These are phyloP conservation scores for Clavariopsis aquatica DNA, from an alignment of 495 filamentous ascomycete species.

Conservation along the genomic window DNA sequence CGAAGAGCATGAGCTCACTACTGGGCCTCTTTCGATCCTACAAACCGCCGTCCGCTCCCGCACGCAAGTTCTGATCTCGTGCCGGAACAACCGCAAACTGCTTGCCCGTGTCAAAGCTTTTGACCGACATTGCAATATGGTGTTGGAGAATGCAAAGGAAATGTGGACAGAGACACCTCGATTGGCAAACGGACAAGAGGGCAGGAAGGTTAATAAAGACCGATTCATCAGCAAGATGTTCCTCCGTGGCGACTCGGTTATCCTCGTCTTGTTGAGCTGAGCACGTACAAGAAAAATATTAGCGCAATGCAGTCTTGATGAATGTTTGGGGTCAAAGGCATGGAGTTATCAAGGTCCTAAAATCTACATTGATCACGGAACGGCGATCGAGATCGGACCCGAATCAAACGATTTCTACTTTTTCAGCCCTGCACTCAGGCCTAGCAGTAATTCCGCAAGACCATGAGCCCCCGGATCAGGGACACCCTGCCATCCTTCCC, in stretches of 20 bases:
- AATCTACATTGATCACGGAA: slow-evolving; percentile 19
- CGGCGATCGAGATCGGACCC: neutral
- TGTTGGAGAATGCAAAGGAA: slow-evolving; percentile 97
- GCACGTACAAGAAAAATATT: neutral
- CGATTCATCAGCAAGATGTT: slow-evolving; percentile 99
- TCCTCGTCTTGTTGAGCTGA: slow-evolving; percentile 84
- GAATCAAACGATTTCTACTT: slow-evolving; percentile 20
- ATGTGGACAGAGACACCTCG: slow-evolving; percentile 98
- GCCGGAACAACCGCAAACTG: slow-evolving; percentile 84
- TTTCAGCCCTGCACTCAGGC: slow-evolving; percentile 62
- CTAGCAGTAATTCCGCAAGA: slow-evolving; percentile 75
- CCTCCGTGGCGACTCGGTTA: slow-evolving; percentile 88
- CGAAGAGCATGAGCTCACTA: slow-evolving; percentile 87
- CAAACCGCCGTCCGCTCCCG: slow-evolving; percentile 86
- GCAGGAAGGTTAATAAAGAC: slow-evolving; percentile 93
- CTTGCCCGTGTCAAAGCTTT: slow-evolving; percentile 81
- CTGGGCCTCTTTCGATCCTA: slow-evolving; percentile 85
- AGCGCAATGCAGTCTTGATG: neutral
- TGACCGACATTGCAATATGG: slow-evolving; percentile 96
- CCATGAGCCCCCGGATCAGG: slow-evolving; percentile 93
- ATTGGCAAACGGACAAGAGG: slow-evolving; percentile 72
- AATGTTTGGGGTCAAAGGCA: slow-evolving; percentile 3
- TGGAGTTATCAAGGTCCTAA: slow-evolving; percentile 11
- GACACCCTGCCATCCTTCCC: slow-evolving; percentile 74
- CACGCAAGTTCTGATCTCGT: slow-evolving; percentile 86